Base-by-base conservation (phyloP, 2,329 filamentous ascomycete genomes). In the Macrophomina phaseolina region DNA sequence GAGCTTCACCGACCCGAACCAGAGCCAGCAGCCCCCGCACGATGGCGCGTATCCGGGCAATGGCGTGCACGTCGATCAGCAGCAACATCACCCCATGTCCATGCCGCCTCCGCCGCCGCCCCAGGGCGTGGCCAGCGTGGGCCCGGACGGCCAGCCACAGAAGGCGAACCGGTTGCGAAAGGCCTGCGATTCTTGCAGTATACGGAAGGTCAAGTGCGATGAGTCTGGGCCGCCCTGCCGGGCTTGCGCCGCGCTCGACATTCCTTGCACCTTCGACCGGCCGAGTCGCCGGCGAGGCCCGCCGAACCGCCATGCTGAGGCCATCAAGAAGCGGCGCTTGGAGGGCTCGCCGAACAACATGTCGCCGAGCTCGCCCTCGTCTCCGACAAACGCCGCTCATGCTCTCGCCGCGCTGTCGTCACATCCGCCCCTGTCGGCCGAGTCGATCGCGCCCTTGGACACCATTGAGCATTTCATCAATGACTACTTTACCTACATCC, bases 401-500 rank as follows among this genome's bases (percentile, higher is more conserved):
- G 83, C 83, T 38, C 79, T 86, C 28, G 82, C 83, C 36, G 80
- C 83, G 56, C 80, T 85, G 48, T 79, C 82, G 38, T 80, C 81
- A 16, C 80, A 81, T 68, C 78, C 80, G 5, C 78, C 83, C 18
- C 76, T 85, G 9, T 86, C 86, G 3, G 84, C 89, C 56, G 91
- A 94, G 74, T 82, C 86, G 1, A 93, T 94, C 68, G 91, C 90
- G 48, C 89, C 91, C 0, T 83, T 90, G 76, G 85, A 87, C 7
- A 87, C 90, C 11, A 80, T 94, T 63, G 85, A 90, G 72, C 83
- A 90, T 2, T 82, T 93, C 16, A 86, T 94, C 67, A 90, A 93
- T 75, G 91, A 94, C 79, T 94, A 92, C 83, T 94, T 93, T 79
- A 92, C 89, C 18, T 93, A 93, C 75, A 90, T 93, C 64, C 90